A percentile compares a stretch with the other conserved stretches of the same genome.
These are phyloP conservation scores for Exophiala calicioides DNA, from an alignment of 2,329 filamentous ascomycete species.

Conservation along the genomic window DNA sequence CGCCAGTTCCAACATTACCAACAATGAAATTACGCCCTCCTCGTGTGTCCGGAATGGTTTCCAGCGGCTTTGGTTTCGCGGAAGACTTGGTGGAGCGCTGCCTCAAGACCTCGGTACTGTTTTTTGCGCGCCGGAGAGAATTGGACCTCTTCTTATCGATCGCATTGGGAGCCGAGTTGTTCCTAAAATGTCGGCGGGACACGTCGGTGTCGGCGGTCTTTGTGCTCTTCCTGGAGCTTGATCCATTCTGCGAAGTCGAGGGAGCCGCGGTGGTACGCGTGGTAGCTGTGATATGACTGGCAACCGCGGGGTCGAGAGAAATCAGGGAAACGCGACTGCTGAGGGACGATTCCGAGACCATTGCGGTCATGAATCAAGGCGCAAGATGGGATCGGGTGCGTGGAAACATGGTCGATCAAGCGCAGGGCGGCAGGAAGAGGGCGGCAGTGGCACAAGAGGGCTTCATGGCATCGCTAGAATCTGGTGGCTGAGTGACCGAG, in stretches of 20 bases:
- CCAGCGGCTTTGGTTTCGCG: conserved; percentile 59
- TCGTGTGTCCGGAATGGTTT: conserved; percentile 63
- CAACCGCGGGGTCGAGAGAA: conserved; percentile 31
- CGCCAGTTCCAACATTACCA: conserved; percentile 79
- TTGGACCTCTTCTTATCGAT: conserved; percentile 35
- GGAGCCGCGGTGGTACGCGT: conserved; percentile 17
- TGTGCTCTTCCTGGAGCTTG: conserved; percentile 27
- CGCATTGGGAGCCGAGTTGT: conserved; percentile 28
- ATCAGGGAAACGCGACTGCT: conserved; percentile 31
- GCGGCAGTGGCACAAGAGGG: background rate
- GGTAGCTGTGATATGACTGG: conserved; percentile 30
- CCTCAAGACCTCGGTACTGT: conserved; percentile 54
- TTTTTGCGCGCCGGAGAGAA: conserved; percentile 47
- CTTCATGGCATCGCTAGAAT: conserved; percentile 14
- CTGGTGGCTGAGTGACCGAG: conserved; percentile 3
- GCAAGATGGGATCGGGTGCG: conserved; percentile 3
- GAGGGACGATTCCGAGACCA: conserved; percentile 25
- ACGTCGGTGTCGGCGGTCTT: conserved; percentile 20
- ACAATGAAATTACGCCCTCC: conserved; percentile 75
- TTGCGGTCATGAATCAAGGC: conserved; percentile 18
- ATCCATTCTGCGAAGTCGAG: conserved; percentile 26
- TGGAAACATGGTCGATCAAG: conserved; percentile 23
- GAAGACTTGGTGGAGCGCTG: conserved; percentile 42
- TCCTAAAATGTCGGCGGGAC: conserved; percentile 27
- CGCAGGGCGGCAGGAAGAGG: conserved; percentile 2